phyloP scores from a whole-genome alignment of 768 basidiomycete species.

The Lactifluus pinguis region DNA sequence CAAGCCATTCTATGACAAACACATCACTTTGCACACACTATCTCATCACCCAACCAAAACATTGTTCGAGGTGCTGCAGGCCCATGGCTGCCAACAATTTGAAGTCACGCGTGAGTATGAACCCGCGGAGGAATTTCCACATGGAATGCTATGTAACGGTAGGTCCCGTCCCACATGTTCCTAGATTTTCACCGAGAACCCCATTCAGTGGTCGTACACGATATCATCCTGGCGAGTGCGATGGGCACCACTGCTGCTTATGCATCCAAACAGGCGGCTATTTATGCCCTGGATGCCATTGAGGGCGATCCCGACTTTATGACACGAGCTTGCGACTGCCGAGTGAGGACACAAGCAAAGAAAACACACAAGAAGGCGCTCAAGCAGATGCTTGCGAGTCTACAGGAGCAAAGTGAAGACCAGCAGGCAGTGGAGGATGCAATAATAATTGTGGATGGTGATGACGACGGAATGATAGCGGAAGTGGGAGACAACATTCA shows the following conservation, averaged over 20 bases:
- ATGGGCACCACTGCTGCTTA: constrained; percentile 40
- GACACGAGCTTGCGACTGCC: constrained; percentile 59
- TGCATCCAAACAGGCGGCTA: constrained; percentile 53
- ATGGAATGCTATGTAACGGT: constrained; percentile 45
- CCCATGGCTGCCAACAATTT: constrained; percentile 61
- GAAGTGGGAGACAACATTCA: background rate
- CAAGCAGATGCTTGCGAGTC: constrained; percentile 23
- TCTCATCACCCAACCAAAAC: constrained; percentile 71
- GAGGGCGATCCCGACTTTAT: constrained; percentile 57
- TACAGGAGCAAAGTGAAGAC: constrained; percentile 20
- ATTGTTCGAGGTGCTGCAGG: constrained; percentile 64
- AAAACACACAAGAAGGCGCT: constrained; percentile 33
- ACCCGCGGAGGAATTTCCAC: constrained; percentile 35
- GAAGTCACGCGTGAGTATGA: constrained; percentile 31
- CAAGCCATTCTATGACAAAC: constrained; percentile 70
- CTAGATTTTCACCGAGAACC: constrained; percentile 3
- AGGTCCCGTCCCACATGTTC: background rate
- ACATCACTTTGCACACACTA: constrained; percentile 63
- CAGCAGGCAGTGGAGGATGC: constrained; percentile 5
- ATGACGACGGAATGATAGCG: background rate
- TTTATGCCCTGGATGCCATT: constrained; percentile 59
- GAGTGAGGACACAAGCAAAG: constrained; percentile 28
- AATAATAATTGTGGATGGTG: background rate
- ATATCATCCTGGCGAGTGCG: constrained; percentile 50
- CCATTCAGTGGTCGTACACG: constrained; percentile 56